Evolutionary conservation across 2,329 filamentous ascomycete species (phyloP), one percentile per base, ranked within the genome.

Genomic region (Xylariaceae sp.): DNA sequence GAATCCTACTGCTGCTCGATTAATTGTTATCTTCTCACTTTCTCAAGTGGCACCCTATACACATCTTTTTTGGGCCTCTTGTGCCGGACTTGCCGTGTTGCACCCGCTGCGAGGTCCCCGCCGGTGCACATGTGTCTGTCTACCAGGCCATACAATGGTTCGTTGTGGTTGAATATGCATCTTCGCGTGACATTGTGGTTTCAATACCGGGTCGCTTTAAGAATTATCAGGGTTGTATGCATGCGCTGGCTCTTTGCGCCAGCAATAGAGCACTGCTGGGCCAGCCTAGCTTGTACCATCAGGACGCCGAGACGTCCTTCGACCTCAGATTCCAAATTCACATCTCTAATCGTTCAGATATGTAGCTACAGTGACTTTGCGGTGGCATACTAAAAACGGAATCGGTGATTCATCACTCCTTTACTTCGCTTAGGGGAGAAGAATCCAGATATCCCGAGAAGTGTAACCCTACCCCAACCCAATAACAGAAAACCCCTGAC

Each of bases 391-490:
- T n/a, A n/a, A n/a, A n/a, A n/a, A n/a, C n/a, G n/a, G n/a, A n/a
- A n/a, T n/a, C n/a, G n/a, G n/a, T n/a, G n/a, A n/a, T n/a, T n/a
- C n/a, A n/a, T n/a, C n/a, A n/a, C n/a, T n/a, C n/a, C n/a, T n/a
- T n/a, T n/a, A n/a, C n/a, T n/a, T n/a, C n/a, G n/a, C n/a, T n/a
- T n/a, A n/a, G n/a, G n/a, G n/a, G n/a, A n/a, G n/a, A 43, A 39
- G 23, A 24, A 30, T 29, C 20, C 26, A 30, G 2, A 52, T 26
- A 26, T 53, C 47, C 53, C 42, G 39, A 35, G 37, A 21, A 36
- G 43, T 41, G 26, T 27, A 24, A 35, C 41, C 32, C 41, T 50
- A 54, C 50, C 50, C 54, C 50, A 50, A 50, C 44, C 45, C 50
- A 54, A 53, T 50, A 20, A 47, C n/a, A 42, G 35, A 47, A 20